Conservation (phyloP, 2,329 filamentous ascomycete species). For the Coniella lustricola region DNA sequence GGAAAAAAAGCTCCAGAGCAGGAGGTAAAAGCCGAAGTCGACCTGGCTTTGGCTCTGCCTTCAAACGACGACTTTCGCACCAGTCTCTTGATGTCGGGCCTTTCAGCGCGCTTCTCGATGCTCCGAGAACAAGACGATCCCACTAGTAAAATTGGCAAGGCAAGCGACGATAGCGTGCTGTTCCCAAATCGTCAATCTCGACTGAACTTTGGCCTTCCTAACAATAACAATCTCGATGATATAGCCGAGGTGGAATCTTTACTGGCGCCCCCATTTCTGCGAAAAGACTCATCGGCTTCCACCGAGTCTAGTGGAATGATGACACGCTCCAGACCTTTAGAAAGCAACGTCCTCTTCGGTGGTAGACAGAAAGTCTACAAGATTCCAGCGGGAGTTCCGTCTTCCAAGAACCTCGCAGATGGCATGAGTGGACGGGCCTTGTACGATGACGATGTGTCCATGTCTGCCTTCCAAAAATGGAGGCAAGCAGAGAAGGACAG, state of each 20-base stretch:
- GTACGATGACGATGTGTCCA: constrained; percentile 80
- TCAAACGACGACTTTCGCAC: constrained; percentile 87
- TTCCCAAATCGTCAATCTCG: constrained; percentile 75
- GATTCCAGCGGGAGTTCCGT: constrained; percentile 51
- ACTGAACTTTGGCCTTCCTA: constrained; percentile 58
- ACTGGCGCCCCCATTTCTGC: constrained; percentile 47
- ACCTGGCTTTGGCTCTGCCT: constrained; percentile 69
- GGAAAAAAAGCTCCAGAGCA: constrained; percentile 46
- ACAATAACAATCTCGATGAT: constrained; percentile 57
- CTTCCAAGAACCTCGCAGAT: constrained; percentile 34
- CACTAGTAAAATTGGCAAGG: constrained; percentile 80
- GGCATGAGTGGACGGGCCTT: constrained; percentile 60
- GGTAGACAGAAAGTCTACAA: constrained; percentile 95
- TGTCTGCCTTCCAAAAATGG: constrained; percentile 78
- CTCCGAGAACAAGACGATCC: constrained; percentile 91
- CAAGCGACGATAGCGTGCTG: constrained; percentile 89
- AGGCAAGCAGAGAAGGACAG: constrained; percentile 51
- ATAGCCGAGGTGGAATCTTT: constrained; percentile 90
- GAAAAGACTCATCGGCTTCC: constrained; percentile 59
- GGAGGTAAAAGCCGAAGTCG: constrained; percentile 59
- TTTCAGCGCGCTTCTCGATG: constrained; percentile 96
- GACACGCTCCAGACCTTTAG: constrained; percentile 70
- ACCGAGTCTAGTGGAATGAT: constrained; percentile 75
- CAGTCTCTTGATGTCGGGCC: constrained; percentile 88
- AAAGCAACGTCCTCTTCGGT: constrained; percentile 90